Base-by-base conservation (phyloP, 768 basidiomycete species). In the Trametes elegans region DNA sequence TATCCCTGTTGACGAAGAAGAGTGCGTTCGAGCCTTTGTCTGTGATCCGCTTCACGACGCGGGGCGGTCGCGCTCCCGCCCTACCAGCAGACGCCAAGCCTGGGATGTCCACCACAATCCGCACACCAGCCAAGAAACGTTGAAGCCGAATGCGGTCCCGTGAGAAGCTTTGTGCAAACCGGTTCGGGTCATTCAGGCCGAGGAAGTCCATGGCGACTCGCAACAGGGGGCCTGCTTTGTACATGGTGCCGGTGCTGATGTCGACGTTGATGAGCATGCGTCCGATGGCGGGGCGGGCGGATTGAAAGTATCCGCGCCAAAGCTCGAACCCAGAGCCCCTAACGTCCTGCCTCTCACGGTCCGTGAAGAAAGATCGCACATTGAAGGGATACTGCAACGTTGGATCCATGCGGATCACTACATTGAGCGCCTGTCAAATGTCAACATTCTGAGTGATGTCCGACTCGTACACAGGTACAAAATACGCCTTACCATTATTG, bases 241-340 rank as follows among this genome's bases (percentile, higher is more conserved):
- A 90, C 85, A 92, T 88, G 24, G 83, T 78, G 0, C 84, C 89
- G 0, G 88, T 88, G 0, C 84, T 82, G 42, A 90, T 87, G 57
- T 92, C 90, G 59, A 92, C 77, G 54, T 91, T 92, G 60, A 91
- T 73, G 26, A 90, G 68, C 62, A 92, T 78, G 0, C 73, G 72
- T 0, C 82, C 82, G 16, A 83, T 76, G 0, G 79, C 80, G 4
- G 89, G 88, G 18, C 90, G 77, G 10, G 90, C 78, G 0, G 85
- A 87, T 65, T 91, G 90, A 69, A 92, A 91, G 51, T 87, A 90
- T 0, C 90, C 90, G 3, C 89, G 77, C 88, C 88, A 88, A 0
- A 90, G 75, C 11, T 82, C 77, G 3, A 92, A 74, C 0, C 90
- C 89, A 0, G 67, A 64, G 0, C 88, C 85, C n/a, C n/a, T n/a